These are phyloP conservation scores for Colletotrichum ledebouriae DNA, from an alignment of 2,329 filamentous ascomycete species.

Conservation along the genomic window DNA sequence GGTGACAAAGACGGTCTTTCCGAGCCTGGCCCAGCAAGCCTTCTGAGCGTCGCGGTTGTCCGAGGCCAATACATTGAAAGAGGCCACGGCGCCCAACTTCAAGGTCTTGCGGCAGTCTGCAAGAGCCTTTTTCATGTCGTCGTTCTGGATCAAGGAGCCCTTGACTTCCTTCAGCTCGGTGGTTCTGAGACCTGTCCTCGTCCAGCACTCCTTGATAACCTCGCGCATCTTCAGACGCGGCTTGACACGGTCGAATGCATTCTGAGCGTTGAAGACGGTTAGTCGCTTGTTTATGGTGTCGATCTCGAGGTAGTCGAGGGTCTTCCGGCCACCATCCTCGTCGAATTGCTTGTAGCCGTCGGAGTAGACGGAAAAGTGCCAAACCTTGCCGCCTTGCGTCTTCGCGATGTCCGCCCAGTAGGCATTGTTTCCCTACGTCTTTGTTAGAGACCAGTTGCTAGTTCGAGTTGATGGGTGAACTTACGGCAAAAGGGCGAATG, in stretches of 20 bases:
- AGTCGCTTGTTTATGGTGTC: constrained; percentile 2
- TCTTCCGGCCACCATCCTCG: neutral
- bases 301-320: neutral
- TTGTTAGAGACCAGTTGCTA: neutral
- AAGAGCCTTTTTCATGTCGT: neutral
- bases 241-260: neutral
- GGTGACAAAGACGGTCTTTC: neutral
- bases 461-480: neutral
- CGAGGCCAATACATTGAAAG: neutral
- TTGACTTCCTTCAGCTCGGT: neutral
- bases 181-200: neutral
- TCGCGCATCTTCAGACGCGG: constrained; percentile 8
- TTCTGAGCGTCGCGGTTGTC: neutral
- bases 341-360: neutral
- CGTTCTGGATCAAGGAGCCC: neutral
- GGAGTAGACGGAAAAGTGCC: constrained; percentile 3
- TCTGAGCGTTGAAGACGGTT: constrained; percentile 6
- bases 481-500: neutral
- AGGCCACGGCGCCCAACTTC: neutral
- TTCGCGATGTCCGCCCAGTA: neutral
- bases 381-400: neutral
- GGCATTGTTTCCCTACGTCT: neutral
- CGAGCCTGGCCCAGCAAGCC: constrained; percentile 1
- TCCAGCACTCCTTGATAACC: constrained; percentile 11
- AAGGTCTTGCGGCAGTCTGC: neutral